Conservation (phyloP, 257 asterid species). For the Solanum commersonii region DNA sequence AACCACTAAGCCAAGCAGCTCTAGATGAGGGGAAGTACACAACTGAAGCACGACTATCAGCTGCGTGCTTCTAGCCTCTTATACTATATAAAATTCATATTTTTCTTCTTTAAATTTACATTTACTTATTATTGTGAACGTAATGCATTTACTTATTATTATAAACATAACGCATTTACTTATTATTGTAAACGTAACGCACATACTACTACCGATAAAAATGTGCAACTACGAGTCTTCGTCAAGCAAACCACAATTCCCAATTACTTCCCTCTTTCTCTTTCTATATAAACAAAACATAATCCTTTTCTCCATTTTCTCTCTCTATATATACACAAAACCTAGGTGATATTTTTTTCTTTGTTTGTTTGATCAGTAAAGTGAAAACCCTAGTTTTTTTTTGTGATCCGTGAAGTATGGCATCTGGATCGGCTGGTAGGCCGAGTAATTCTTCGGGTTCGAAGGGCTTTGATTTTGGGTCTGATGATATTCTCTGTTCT, state of each 20-base stretch:
- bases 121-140: no score
- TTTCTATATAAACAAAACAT: neutral
- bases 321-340: neutral
- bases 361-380: neutral
- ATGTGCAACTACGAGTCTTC: neutral
- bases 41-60: no score
- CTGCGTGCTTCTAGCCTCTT: no score
- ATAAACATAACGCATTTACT: no score
- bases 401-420: slow-evolving; percentile 33
- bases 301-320: neutral
- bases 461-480: slow-evolving; percentile 62
- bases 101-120: no score
- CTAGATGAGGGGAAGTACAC: no score
- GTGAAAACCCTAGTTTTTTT: neutral
- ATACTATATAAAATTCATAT: no score
- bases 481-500: slow-evolving; percentile 80
- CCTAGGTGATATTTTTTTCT: neutral
- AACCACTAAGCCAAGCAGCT: no score
- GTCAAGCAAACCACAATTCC: neutral
- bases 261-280: neutral
- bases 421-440: slow-evolving; percentile 69
- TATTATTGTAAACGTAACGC: no score
- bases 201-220: no score
- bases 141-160: no score
- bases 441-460: slow-evolving; percentile 33